Evolutionary conservation across 2,329 filamentous ascomycete species (phyloP), one percentile per base, ranked within the genome.

Genomic region (Intubia oerlemansii): DNA sequence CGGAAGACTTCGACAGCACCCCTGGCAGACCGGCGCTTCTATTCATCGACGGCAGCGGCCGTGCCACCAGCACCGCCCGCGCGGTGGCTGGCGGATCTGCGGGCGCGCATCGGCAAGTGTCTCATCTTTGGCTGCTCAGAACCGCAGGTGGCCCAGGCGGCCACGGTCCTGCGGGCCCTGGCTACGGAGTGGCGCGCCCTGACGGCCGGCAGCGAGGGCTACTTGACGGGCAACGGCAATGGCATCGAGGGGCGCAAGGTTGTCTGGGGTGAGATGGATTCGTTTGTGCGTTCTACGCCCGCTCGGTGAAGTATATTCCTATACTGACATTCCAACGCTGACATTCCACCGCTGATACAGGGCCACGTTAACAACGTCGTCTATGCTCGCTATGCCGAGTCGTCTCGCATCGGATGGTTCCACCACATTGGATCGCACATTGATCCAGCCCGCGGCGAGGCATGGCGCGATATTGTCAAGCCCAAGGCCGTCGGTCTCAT

Each of bases 211-310:
- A 69, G 68, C 32, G 75, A 85, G 42, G 79, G 80, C 0, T 90
- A 70, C 45, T 48, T 88, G 36, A 77, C 71, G 0, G 62, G 57
- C 9, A 55, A 59, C 34, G 59, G 63, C 38, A 57, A 67, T 28
- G 65, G 77, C 1, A 44, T 85, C 19, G 65, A 67, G 36, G 54
- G 60, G 30, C 70, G 79, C 34, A 57, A 61, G 37, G 72, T 90
- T 15, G 69, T 67, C 0, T 90, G 79, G 80, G 82, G 81, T 17
- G 81, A 92, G 47, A 80, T 82, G 75, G 78, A 80, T 52, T 49
- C 54, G 39, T 47, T 51, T 38, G 47, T 51, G n/a, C n/a, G n/a
- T n/a, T n/a, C n/a, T n/a, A n/a, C n/a, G n/a, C n/a, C n/a, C n/a
- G n/a, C n/a, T n/a, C n/a, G n/a, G n/a, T n/a, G n/a, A 41, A 28